Percentiles rank a stretch among this genome's conserved stretches.
These are phyloP conservation scores for Solanum megistacrolobum DNA, from an alignment of 257 asterid genomes.

Conservation along the genomic window DNA sequence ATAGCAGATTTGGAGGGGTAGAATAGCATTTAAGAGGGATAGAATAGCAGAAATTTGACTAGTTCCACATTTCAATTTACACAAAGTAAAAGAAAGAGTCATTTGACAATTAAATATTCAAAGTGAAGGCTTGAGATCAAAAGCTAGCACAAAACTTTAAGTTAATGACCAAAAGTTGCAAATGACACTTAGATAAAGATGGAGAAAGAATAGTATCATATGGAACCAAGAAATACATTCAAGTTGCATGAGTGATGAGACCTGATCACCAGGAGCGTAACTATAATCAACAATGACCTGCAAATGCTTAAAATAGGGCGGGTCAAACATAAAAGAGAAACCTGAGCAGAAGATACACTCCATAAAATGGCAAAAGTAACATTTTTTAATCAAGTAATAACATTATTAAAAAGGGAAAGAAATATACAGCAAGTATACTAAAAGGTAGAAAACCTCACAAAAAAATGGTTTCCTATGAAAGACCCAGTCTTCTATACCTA, in stretches of 20 bases:
- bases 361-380: background rate
- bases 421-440: background rate
- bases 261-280: background rate
- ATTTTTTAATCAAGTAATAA: background rate
- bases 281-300: background rate
- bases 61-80: background rate
- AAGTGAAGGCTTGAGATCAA: background rate
- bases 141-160: background rate
- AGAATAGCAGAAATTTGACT: background rate
- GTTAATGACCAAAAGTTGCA: background rate
- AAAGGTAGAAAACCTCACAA: background rate
- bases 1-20: no score
- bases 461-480: background rate
- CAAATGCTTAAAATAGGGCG: background rate
- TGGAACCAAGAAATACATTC: background rate
- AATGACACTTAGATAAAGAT: background rate
- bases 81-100: background rate
- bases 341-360: background rate
- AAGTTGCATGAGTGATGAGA: background rate
- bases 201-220: background rate
- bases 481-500: background rate
- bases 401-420: background rate
- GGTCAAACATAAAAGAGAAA: background rate
- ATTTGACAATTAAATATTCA: background rate
- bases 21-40: background rate